phyloP scores from a whole-genome alignment of 129 eudicot species.

The Oenanthe sinensis region DNA sequence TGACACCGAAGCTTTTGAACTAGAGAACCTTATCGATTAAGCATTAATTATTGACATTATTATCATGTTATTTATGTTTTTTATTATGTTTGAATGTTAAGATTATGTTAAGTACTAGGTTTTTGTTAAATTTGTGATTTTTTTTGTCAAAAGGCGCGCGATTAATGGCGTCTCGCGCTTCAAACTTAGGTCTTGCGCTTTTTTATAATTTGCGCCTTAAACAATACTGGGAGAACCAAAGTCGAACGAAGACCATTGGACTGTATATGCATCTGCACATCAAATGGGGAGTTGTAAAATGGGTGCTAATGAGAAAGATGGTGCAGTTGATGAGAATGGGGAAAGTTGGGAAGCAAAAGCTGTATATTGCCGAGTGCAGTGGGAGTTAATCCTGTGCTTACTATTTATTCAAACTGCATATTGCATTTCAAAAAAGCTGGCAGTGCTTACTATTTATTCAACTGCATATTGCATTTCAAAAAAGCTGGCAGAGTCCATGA shows the following conservation, averaged over 20 bases:
- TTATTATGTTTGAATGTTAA: no score
- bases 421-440: constrained; percentile 54
- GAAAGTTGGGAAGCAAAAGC: constrained; percentile 92
- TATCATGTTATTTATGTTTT: no score
- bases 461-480: constrained; percentile 66
- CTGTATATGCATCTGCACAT: constrained; percentile 66
- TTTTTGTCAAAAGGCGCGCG: no score
- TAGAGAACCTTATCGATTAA: no score
- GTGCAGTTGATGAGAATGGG: constrained; percentile 80
- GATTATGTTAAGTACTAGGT: no score
- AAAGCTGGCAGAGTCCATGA: constrained; percentile 36
- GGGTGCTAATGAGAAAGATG: constrained; percentile 64
- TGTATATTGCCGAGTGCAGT: constrained; percentile 76
- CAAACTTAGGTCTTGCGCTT: no score
- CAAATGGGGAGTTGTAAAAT: constrained; percentile 94
- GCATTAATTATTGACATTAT: no score
- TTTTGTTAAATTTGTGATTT: no score
- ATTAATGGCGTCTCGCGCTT: no score
- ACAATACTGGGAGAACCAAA: constrained; percentile 74
- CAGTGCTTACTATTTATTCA: constrained; percentile 59
- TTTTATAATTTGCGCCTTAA: no score
- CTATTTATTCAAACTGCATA: constrained; percentile 75
- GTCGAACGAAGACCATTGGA: constrained; percentile 55
- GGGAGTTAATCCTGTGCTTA: constrained; percentile 88
- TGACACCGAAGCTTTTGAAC: no score